phyloP scores from a whole-genome alignment of 768 basidiomycete species.

The Flagelloscypha sp. region DNA sequence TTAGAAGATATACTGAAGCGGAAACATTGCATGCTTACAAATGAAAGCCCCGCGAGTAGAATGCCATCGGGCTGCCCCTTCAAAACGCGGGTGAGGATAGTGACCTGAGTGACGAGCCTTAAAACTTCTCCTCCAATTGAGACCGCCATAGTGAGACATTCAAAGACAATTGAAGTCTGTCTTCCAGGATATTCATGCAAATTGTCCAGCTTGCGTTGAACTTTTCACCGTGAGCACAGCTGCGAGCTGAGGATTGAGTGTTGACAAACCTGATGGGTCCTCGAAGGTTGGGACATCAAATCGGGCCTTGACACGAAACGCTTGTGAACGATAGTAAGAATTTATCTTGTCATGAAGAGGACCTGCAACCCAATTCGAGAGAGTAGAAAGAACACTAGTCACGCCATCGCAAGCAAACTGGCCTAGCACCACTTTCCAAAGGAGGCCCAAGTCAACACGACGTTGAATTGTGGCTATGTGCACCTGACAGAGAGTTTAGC shows the following conservation, averaged over 20 bases:
- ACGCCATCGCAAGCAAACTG: conserved; percentile 28
- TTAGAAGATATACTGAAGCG: conserved; percentile 26
- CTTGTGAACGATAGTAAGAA: conserved; percentile 30
- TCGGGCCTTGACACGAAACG: conserved; percentile 39
- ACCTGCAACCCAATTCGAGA: conserved; percentile 16
- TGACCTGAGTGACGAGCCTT: conserved; percentile 30
- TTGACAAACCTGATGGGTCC: conserved; percentile 52
- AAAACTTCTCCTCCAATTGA: conserved; percentile 21
- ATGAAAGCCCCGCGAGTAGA: no score
- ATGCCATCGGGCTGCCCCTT: conserved; percentile 34
- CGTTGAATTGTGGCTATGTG: no score
- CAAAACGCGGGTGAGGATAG: conserved; percentile 33
- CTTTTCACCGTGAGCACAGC: no score
- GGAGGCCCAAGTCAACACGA: no score
- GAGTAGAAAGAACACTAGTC: conserved; percentile 23
- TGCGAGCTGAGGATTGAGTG: conserved; percentile 37
- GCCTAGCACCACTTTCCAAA: conserved; percentile 30
- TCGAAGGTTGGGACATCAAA: conserved; percentile 44
- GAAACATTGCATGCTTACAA: conserved; percentile 41
- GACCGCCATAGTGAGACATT: no score
- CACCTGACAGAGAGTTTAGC: no score
- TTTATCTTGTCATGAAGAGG: conserved; percentile 32
- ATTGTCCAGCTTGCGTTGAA: no score
- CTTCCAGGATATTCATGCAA: no score
- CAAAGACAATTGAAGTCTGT: no score